Evolutionary conservation across 1,284 basidiomycete genomes (phyloP), one percentile per base, ranked within the genome.

Genomic region (Gymnopus androsaceus): DNA sequence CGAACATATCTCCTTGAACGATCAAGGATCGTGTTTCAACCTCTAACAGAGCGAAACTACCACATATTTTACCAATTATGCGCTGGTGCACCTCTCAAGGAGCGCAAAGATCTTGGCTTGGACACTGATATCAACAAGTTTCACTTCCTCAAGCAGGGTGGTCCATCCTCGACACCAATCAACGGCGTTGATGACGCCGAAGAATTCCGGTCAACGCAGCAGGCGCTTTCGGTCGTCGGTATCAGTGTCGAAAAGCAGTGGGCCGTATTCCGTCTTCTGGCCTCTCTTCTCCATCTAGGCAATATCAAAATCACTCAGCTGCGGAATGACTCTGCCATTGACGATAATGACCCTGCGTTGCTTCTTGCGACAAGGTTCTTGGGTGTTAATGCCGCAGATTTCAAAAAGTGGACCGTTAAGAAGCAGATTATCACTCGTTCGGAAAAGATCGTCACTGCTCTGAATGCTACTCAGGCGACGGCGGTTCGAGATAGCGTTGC

Each of bases 11-110:
- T 99, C 21, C 80, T 99, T 54, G 97, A 99, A 70, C 92, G 97
- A 31, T 98, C 95, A 37, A 89, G 97, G 62, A 89, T 99, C 61
- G 95, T 98, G 54, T 98, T 97, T 73, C 97, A 99, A 73, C 95
- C 97, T 15, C 82, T 92, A 63, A 94, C 91, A 19, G 97, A 99
- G 74, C 88, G 97, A 56, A 99, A 99, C 73, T 99, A 99, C 72
- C 97, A 99, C 74, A 98, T 99, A 67, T 99, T 99, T 79, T 99
- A 99, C 74, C 97, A 99, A 72, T 79, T 99, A n/a, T 94, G 96
- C 65, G 92, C 96, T 2, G 97, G 97, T 52, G 95, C 94, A 3
- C 95, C 96, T 2, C 78, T 91, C 23, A 96, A 97, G 69, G 96
- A 99, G 69, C 87, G 94, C 45, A 97, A 97, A 72, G 94, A 97